Evolutionary conservation across 2,329 filamentous ascomycete species (phyloP).

Genomic region (Parasarocladium wereldwijsianum): DNA sequence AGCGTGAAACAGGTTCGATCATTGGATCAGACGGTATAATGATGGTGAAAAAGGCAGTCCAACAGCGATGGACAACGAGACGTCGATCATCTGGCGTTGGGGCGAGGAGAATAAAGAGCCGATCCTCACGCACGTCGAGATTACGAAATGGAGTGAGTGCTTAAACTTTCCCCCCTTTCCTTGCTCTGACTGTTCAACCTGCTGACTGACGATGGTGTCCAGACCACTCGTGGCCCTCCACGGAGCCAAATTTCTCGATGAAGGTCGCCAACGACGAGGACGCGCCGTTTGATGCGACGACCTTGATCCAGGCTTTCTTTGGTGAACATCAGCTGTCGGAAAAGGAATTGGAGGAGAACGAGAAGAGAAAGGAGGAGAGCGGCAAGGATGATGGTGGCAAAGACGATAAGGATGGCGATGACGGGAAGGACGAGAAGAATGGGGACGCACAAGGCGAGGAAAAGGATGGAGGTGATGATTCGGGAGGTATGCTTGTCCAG

Average conservation of each 20-base stretch:
- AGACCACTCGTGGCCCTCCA: slow-evolving; percentile 30
- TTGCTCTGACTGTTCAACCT: background rate
- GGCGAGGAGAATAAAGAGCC: too few relatives aligned
- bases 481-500: too few relatives aligned
- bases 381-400: too few relatives aligned
- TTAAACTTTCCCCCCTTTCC: background rate
- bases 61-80: too few relatives aligned
- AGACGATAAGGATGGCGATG: too few relatives aligned
- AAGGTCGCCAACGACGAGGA: slow-evolving; percentile 22
- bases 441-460: too few relatives aligned
- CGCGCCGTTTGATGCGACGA: slow-evolving; percentile 26
- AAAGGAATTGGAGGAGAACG: too few relatives aligned
- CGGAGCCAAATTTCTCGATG: slow-evolving; percentile 27
- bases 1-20: slow-evolving; percentile 21
- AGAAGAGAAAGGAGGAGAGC: too few relatives aligned
- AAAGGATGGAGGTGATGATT: too few relatives aligned
- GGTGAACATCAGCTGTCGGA: slow-evolving; percentile 17
- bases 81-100: slow-evolving; percentile 27
- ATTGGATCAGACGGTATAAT: slow-evolving; percentile 25
- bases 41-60: slow-evolving; percentile 18
- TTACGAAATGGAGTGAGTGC: slow-evolving; percentile 21
- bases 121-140: slow-evolving; percentile 29
- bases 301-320: slow-evolving; percentile 30
- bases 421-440: too few relatives aligned
- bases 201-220: background rate